These are phyloP conservation scores for Clonostachys sp. DNA, from an alignment of 2,329 filamentous ascomycete genomes.

Conservation along the genomic window DNA sequence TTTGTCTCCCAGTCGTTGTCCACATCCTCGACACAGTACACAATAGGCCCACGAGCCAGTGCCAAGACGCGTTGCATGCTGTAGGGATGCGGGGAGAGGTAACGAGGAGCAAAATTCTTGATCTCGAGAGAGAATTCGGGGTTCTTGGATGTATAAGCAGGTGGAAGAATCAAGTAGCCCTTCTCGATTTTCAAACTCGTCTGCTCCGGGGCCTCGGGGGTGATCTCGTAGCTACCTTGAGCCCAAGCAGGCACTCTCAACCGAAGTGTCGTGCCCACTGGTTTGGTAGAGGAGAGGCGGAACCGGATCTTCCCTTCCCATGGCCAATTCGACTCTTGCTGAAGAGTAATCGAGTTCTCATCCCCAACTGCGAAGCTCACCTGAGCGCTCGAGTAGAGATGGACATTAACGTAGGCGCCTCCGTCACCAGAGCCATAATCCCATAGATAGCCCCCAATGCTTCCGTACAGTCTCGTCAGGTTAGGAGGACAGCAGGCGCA, in stretches of 20 bases:
- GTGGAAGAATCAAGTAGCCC: constrained; percentile 43
- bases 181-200: constrained; percentile 18
- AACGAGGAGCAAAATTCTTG: constrained; percentile 39
- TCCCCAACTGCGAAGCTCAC: constrained; percentile 29
- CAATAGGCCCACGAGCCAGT: constrained; percentile 50
- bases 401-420: constrained; percentile 40
- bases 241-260: constrained; percentile 53
- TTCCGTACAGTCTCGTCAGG: constrained; percentile 48
- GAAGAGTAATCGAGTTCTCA: constrained; percentile 26
- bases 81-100: constrained; percentile 48
- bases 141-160: constrained; percentile 30
- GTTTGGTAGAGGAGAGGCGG: constrained; percentile 18
- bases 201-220: constrained; percentile 17
- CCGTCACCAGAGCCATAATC: constrained; percentile 22
- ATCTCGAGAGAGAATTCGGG: constrained; percentile 28
- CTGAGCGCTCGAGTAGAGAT: constrained; percentile 49
- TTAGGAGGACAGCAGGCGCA: constrained; percentile 59
- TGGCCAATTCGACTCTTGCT: constrained; percentile 51
- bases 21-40: constrained; percentile 57
- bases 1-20: constrained; percentile 52
- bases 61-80: constrained; percentile 49
- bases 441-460: constrained; percentile 53
- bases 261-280: constrained; percentile 29
- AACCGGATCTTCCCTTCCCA: constrained; percentile 49
- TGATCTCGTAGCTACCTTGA: constrained; percentile 19